A percentile compares a stretch with the other conserved stretches of the same genome.
phyloP scores from a whole-genome alignment of 2,329 filamentous ascomycete species.

The Microascus cirrosus region DNA sequence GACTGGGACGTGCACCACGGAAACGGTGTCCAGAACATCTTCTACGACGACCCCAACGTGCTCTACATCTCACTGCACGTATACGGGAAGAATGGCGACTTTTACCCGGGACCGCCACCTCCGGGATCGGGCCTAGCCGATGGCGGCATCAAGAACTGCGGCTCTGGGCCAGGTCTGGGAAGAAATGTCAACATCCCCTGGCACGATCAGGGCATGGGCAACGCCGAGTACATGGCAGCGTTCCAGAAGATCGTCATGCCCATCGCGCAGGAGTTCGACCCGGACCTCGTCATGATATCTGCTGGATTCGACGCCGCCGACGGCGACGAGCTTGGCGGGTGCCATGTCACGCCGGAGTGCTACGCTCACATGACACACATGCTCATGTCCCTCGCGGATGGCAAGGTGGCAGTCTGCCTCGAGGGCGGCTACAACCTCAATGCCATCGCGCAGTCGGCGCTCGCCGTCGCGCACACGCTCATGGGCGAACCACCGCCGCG shows the following conservation, averaged over 20 bases:
- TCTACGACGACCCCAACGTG: slow-evolving; percentile 88
- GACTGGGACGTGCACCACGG: slow-evolving; percentile 82
- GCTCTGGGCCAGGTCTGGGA: slow-evolving; percentile 40
- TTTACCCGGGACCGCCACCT: slow-evolving; percentile 63
- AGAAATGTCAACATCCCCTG: slow-evolving; percentile 58
- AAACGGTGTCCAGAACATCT: slow-evolving; percentile 93
- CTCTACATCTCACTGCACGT: slow-evolving; percentile 94
- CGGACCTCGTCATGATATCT: slow-evolving; percentile 89
- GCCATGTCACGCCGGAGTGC: slow-evolving; percentile 80
- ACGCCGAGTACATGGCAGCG: slow-evolving; percentile 92
- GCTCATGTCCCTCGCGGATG: slow-evolving; percentile 88
- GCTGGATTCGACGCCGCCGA: slow-evolving; percentile 93
- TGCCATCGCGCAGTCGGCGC: slow-evolving; percentile 84
- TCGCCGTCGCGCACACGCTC: slow-evolving; percentile 81
- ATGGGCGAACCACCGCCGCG: slow-evolving; percentile 85
- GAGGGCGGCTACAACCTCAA: slow-evolving; percentile 93
- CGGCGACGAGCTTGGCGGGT: slow-evolving; percentile 85
- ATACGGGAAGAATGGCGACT: slow-evolving; percentile 60
- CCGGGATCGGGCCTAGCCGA: slow-evolving; percentile 45
- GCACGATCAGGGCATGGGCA: slow-evolving; percentile 72
- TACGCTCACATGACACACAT: slow-evolving; percentile 99
- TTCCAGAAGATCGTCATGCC: slow-evolving; percentile 97
- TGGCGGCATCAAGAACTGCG: slow-evolving; percentile 49
- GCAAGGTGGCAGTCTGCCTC: slow-evolving; percentile 83
- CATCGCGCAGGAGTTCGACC: slow-evolving; percentile 84